Base-by-base conservation (phyloP, 805 yeast genomes). In the Torulaspora franciscae region DNA sequence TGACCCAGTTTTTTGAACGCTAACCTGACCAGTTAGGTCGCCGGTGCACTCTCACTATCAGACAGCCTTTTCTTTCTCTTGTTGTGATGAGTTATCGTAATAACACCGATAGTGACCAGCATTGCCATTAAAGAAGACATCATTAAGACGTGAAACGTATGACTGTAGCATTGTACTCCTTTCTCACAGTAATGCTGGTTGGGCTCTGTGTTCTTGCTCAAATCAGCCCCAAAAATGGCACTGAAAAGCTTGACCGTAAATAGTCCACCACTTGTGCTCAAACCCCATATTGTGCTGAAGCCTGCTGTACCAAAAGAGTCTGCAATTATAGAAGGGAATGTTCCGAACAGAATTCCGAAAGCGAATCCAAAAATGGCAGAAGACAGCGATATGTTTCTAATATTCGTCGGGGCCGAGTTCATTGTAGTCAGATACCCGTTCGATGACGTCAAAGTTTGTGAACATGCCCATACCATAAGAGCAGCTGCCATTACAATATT, bases 211-310 rank as follows among this genome's bases (percentile, higher is more conserved):
- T 70, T 62, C 2, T 47, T 43, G 51, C 79, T 81, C 50, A 84
- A 72, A 26, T 76, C 73, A 7, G 53, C 45, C 1, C 87, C 88
- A 52, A 85, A 75, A 39, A 72, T 67, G 45, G 72, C 73, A 39
- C 81, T 79, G 49, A 83, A 69, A 2, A 70, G 40, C 53, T 76
- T 77, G 32, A 84, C 73, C 0, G 76, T 67, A 3, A 77, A 36
- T 15, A 83, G 64, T 1, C 88, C 87, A 6, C 90, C 90, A 0
- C 88, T 80, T 19, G 89, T 81, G 11, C 79, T 64, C 32, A 84
- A 65, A 0, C 91, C 88, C 91, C 93, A 85, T 1, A 82, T 72
- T 0, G 90, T 82, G 17, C 88, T 79, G 59, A 83, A 85, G 0
- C 79, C 74, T 6, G 66, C 70, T 0, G 85, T 74, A 2, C 90